Conservation (phyloP, 2,329 filamentous ascomycete genomes). For the Curvularia sp. region DNA sequence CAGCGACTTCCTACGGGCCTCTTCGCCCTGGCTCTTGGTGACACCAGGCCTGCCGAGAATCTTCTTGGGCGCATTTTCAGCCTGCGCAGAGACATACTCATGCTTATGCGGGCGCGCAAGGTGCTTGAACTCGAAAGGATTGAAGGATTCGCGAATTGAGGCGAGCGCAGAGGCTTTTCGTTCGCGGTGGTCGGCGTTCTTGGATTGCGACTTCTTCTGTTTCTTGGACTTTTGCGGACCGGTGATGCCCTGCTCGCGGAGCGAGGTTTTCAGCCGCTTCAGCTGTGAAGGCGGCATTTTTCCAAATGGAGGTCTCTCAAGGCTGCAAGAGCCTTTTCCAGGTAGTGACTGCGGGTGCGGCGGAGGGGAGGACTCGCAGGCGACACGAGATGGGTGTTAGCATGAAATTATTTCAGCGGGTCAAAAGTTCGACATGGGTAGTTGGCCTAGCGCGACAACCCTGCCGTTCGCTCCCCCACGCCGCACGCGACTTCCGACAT, state of each 20-base stretch:
- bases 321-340: conserved; percentile 2
- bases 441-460: conserved; percentile 3
- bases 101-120: conserved; percentile 81
- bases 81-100: conserved; percentile 73
- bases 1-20: conserved; percentile 82
- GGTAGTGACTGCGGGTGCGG: not conserved
- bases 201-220: conserved; percentile 76
- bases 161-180: conserved; percentile 79
- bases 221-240: conserved; percentile 96
- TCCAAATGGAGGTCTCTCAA: not conserved
- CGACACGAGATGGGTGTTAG: conserved; percentile 16
- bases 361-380: conserved; percentile 2
- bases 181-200: conserved; percentile 74
- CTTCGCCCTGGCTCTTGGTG: conserved; percentile 84
- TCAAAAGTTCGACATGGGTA: conserved; percentile 29
- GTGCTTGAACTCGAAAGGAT: conserved; percentile 93
- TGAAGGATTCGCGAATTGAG: conserved; percentile 93
- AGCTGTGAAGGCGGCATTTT: conserved; percentile 93
- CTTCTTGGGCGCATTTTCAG: conserved; percentile 59
- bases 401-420: conserved; percentile 28
- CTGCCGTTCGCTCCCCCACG: conserved; percentile 13
- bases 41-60: conserved; percentile 79
- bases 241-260: conserved; percentile 86
- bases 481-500: conserved; percentile 24
- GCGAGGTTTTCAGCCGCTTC: conserved; percentile 90